phyloP scores from a whole-genome alignment of 169 alveolate genomes.

The Plasmodium cynomolgi region DNA sequence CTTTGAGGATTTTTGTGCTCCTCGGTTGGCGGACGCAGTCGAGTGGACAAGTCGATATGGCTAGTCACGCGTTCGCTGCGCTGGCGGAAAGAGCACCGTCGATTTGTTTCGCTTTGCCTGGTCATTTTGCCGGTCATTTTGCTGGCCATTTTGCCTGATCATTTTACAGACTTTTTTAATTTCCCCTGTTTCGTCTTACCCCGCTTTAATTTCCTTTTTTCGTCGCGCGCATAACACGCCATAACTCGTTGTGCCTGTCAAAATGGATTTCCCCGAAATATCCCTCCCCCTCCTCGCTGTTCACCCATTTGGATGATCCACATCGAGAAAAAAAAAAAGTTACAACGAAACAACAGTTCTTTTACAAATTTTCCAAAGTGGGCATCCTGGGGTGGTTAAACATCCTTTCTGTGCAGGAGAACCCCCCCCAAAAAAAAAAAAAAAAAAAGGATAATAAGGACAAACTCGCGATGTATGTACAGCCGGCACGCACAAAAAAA shows the following conservation, averaged over 20 bases:
- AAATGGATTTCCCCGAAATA: not conserved
- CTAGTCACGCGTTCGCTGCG: not conserved
- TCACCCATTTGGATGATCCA: not conserved
- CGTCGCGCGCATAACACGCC: not conserved
- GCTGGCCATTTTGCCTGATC: not conserved
- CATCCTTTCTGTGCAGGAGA: not conserved
- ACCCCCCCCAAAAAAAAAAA: too few relatives aligned
- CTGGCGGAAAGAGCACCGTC: not conserved
- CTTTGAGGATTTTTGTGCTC: not conserved
- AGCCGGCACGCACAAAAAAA: not conserved
- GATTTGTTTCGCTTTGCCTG: not conserved
- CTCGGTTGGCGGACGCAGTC: not conserved
- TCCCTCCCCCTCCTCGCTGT: not conserved
- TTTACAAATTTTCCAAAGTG: not conserved
- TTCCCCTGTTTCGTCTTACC: not conserved
- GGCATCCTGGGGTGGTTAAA: not conserved
- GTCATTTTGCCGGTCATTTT: not conserved
- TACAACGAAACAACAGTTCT: not conserved
- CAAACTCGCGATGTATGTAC: not conserved
- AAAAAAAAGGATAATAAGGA: not conserved
- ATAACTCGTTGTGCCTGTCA: not conserved
- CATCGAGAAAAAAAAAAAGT: not conserved
- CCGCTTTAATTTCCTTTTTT: slow-evolving; percentile 1
- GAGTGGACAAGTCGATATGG: not conserved
- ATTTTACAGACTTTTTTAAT: not conserved